A percentile compares a stretch with the other conserved stretches of the same genome.
Evolutionary conservation across 208 protist genomes (phyloP).

Genomic region (Leishmania lainsoni): DNA sequence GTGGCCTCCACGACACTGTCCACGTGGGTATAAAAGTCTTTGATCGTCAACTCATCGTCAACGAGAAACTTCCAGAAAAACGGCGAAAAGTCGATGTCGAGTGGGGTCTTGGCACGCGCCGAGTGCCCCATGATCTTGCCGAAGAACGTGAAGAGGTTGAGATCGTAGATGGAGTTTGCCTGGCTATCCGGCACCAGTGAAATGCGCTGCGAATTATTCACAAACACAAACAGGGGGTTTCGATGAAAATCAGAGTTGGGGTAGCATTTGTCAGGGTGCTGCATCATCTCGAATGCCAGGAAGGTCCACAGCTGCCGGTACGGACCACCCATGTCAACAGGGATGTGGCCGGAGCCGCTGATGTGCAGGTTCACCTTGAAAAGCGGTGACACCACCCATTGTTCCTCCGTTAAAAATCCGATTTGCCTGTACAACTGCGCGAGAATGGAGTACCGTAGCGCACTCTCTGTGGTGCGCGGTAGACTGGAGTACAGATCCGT

Average conservation of each 20-base stretch:
- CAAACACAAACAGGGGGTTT: conserved; percentile 86
- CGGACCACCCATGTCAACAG: conserved; percentile 87
- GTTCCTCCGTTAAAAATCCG: conserved; percentile 62
- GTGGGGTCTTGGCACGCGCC: conserved; percentile 62
- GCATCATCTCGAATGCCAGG: conserved; percentile 87
- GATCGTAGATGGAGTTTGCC: conserved; percentile 70
- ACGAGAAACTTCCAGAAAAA: conserved; percentile 93
- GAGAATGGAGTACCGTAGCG: conserved; percentile 79
- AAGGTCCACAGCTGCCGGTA: conserved; percentile 92
- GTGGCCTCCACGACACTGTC: conserved; percentile 84
- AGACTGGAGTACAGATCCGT: conserved; percentile 78
- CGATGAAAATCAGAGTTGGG: conserved; percentile 85
- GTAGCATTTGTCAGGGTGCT: conserved; percentile 84
- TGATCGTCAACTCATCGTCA: conserved; percentile 76
- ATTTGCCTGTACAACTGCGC: conserved; percentile 91
- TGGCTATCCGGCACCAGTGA: conserved; percentile 82
- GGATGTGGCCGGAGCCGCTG: conserved; percentile 70
- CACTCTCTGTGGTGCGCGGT: conserved; percentile 73
- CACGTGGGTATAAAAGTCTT: conserved; percentile 90
- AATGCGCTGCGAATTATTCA: conserved; percentile 85
- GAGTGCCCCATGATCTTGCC: conserved; percentile 91
- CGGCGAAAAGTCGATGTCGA: conserved; percentile 89
- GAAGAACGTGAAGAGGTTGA: conserved; percentile 88
- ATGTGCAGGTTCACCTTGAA: conserved; percentile 89
- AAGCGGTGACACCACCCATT: conserved; percentile 68